Evolutionary conservation across 306 rosid genomes (phyloP).

Genomic region (apple (Malus domestica)): DNA sequence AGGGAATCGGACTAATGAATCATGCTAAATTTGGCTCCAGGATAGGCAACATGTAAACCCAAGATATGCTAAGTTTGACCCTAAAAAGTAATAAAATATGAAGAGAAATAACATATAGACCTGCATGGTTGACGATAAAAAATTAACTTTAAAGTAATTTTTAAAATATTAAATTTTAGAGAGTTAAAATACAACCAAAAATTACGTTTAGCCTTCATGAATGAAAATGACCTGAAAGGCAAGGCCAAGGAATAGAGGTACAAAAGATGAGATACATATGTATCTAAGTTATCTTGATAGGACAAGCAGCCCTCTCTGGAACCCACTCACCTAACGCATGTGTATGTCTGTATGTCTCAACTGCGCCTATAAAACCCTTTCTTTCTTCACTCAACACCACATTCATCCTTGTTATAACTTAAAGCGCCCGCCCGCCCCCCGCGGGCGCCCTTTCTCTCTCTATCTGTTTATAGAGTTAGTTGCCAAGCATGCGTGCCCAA

Average conservation of each 20-base stretch:
- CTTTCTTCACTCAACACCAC: not conserved
- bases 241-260: not conserved
- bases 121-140: too few relatives aligned
- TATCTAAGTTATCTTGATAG: not conserved
- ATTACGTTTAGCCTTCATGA: too few relatives aligned
- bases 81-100: too few relatives aligned
- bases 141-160: too few relatives aligned
- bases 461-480: not conserved
- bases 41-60: too few relatives aligned
- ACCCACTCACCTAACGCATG: conserved; percentile 12
- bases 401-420: not conserved
- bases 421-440: not conserved
- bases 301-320: conserved; percentile 1
- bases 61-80: too few relatives aligned
- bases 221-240: not conserved
- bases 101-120: too few relatives aligned
- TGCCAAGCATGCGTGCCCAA: conserved; percentile 50
- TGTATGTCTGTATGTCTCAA: not conserved
- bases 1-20: too few relatives aligned
- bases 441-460: not conserved
- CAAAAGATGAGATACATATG: not conserved
- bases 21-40: too few relatives aligned
- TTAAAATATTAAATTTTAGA: too few relatives aligned
- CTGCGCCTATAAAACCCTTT: conserved; percentile 7
- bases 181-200: too few relatives aligned